These are phyloP conservation scores for Cladophialophora yegresii DNA, from an alignment of 2,329 filamentous ascomycete species.

Conservation along the genomic window DNA sequence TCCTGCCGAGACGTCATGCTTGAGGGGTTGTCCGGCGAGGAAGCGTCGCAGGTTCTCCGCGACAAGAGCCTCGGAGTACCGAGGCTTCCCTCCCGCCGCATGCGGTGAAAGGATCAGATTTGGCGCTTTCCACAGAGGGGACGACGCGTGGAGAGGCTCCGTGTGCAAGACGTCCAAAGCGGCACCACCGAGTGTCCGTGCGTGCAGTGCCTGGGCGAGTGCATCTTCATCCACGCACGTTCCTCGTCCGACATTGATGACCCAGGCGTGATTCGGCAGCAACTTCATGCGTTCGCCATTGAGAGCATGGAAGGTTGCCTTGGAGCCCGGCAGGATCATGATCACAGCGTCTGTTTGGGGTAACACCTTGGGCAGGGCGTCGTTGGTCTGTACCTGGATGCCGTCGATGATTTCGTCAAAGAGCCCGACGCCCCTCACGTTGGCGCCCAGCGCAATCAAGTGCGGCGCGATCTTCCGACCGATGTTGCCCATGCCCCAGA, in stretches of 20 bases:
- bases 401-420: conserved; percentile 59
- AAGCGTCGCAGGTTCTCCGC: conserved; percentile 63
- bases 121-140: conserved; percentile 48
- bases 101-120: conserved; percentile 30
- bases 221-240: conserved; percentile 28
- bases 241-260: conserved; percentile 30
- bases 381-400: conserved; percentile 59
- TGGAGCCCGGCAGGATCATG: conserved; percentile 65
- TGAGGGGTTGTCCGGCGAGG: conserved; percentile 60
- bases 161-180: conserved; percentile 71
- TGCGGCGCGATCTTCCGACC: conserved; percentile 61
- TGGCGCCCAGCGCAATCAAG: conserved; percentile 58
- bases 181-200: conserved; percentile 63
- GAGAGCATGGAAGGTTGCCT: conserved; percentile 49
- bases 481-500: conserved; percentile 69
- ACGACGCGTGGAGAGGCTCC: conserved; percentile 66
- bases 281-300: conserved; percentile 55
- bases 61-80: conserved; percentile 61
- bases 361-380: conserved; percentile 56
- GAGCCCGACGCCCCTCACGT: conserved; percentile 62
- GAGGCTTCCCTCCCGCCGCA: conserved; percentile 51
- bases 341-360: conserved; percentile 63
- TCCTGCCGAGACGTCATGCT: conserved; percentile 47
- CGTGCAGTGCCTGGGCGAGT: conserved; percentile 31
- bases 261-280: conserved; percentile 54